These are phyloP conservation scores for Rheum nobile DNA, from an alignment of 148 eudicot species.

Conservation along the genomic window DNA sequence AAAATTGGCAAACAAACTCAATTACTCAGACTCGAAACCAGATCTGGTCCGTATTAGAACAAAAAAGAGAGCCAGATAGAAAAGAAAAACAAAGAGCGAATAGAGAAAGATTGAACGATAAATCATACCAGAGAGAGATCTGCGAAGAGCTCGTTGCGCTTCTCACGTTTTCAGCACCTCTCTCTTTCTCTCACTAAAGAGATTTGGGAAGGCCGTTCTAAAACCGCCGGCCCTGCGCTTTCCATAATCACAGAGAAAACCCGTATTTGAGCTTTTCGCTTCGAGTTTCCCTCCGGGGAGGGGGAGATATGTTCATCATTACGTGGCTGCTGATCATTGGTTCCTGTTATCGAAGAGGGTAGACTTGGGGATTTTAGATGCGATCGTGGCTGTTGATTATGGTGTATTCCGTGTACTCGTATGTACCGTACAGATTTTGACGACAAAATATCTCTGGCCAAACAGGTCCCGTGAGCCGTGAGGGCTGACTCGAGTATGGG, in stretches of 20 bases:
- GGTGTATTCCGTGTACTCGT: background rate
- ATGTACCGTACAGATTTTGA: background rate
- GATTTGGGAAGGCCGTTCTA: background rate
- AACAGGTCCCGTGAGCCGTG: background rate
- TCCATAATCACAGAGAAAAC: background rate
- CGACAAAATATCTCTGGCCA: background rate
- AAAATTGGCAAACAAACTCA: background rate
- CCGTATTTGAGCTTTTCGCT: background rate
- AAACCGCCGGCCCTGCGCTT: constrained; percentile 6
- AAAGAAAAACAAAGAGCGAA: background rate
- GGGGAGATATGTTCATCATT: background rate
- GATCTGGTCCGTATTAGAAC: background rate
- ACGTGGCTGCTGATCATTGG: background rate
- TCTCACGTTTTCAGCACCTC: background rate
- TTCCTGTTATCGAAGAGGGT: background rate
- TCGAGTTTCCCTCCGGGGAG: background rate
- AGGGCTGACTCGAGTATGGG: no score
- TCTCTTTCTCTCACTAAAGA: background rate
- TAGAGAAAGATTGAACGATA: background rate
- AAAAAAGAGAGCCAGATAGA: background rate
- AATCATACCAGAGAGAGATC: constrained; percentile 1
- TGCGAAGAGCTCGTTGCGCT: background rate
- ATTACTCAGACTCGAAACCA: background rate
- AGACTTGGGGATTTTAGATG: background rate
- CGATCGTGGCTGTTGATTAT: background rate